Base-by-base conservation (phyloP, 1,139 yeast genomes). In the Saccharomycopsis crataegensis region DNA sequence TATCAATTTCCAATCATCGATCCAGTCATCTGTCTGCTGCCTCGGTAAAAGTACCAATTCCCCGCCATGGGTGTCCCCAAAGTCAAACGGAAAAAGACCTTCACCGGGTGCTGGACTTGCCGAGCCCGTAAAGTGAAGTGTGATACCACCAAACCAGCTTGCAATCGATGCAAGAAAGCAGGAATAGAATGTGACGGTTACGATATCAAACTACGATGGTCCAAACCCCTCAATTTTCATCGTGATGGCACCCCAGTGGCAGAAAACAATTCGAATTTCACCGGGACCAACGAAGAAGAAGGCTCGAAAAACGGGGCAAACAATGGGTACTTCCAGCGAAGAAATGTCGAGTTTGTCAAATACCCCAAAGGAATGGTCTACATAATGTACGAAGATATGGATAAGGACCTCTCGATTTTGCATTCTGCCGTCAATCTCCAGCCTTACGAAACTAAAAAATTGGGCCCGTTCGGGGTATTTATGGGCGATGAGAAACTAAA, bases 401-500 rank as follows among this genome's bases (percentile, higher is more conserved):
- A 89, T 64, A 71, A 74, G 47, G 90, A 86, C 61, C 70, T 90
- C 51, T 77, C 81, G 7, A 70, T 76, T 9, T 70, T 89, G 36
- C 87, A 86, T 61, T 70, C 78, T 36, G 79, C 84, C 40, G 62
- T 64, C 1, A 72, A 72, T 52, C 66, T 77, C 51, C 72, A 70
- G 1, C 70, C 69, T 36, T 72, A 73, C 2, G 75, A 76, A 56
- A 83, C 94, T 0, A 76, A 79, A 68, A 65, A 79, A 12, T 68
- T 78, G 52, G 96, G 96, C 0, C 95, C 95, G 9, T 90, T 89
- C 71, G 96, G 96, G 0, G 95, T 87, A 1, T 88, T 90, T 62
- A 40, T 31, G 16, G 47, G 51, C 33, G 37, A 49, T n/a, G 11
- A 28, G 37, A 42, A 22, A 22, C 28, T 22, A 22, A 22, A 22